These are phyloP conservation scores for Simmondsia chinensis DNA, from an alignment of 148 eudicot genomes.

Conservation along the genomic window DNA sequence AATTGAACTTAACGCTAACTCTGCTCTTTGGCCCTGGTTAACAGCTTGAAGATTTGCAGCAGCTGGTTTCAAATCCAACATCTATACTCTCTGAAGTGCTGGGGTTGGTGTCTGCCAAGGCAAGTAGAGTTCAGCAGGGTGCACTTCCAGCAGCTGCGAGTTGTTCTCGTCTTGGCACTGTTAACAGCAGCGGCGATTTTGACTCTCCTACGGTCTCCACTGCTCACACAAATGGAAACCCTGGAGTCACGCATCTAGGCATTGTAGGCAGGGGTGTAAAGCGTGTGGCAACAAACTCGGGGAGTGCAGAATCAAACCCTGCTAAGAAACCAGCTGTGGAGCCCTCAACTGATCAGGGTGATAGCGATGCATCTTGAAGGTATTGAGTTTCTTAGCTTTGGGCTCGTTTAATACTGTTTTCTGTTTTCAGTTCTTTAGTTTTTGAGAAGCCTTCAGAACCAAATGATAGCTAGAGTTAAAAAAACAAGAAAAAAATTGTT, in stretches of 20 bases:
- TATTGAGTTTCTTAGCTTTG: no score
- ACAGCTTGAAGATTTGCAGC: slow-evolving; percentile 95
- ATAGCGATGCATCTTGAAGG: slow-evolving; percentile 39
- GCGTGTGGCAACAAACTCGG: slow-evolving; percentile 50
- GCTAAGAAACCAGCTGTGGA: slow-evolving; percentile 51
- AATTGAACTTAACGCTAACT: not conserved
- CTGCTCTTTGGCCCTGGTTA: not conserved
- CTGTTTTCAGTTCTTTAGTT: not conserved
- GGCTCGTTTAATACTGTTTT: not conserved
- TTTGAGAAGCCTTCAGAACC: no score
- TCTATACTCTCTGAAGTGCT: slow-evolving; percentile 71
- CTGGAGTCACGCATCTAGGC: slow-evolving; percentile 73
- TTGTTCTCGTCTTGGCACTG: slow-evolving; percentile 44
- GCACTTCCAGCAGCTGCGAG: slow-evolving; percentile 27
- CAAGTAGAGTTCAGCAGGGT: slow-evolving; percentile 32
- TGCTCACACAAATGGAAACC: slow-evolving; percentile 59
- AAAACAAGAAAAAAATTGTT: no score
- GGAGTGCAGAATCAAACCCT: slow-evolving; percentile 28
- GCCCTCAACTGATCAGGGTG: slow-evolving; percentile 34
- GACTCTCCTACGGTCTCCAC: slow-evolving; percentile 61
- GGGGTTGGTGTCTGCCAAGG: slow-evolving; percentile 55
- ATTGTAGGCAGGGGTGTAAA: slow-evolving; percentile 92
- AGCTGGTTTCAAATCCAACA: slow-evolving; percentile 55
- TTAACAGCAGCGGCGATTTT: slow-evolving; percentile 22
- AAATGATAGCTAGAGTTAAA: no score